Percentiles rank a stretch among this genome's conserved stretches.
phyloP scores from a whole-genome alignment of 2,329 filamentous ascomycete species.

The Pseudofabraea citricarpa region DNA sequence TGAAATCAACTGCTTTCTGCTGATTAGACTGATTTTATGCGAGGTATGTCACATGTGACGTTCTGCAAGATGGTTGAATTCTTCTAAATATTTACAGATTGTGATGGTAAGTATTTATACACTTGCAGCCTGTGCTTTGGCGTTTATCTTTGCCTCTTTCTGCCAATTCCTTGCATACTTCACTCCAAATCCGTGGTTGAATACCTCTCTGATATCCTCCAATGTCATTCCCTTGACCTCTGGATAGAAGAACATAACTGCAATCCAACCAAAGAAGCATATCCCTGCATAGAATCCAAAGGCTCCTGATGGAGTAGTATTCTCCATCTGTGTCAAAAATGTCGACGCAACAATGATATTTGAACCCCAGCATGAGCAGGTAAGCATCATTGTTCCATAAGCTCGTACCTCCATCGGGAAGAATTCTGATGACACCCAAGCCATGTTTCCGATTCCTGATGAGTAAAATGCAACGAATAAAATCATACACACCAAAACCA shows the following conservation, averaged over 20 bases:
- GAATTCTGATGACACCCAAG: conserved; percentile 32
- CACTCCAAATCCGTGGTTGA: conserved; percentile 42
- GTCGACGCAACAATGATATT: conserved; percentile 46
- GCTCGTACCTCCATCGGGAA: conserved; percentile 43
- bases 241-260: conserved; percentile 46
- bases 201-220: conserved; percentile 44
- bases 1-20: too few relatives aligned
- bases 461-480: conserved; percentile 32
- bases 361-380: conserved; percentile 39
- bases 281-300: conserved; percentile 49
- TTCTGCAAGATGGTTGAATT: too few relatives aligned
- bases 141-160: conserved; percentile 10
- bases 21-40: too few relatives aligned
- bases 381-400: conserved; percentile 42
- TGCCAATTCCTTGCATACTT: conserved; percentile 33
- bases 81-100: too few relatives aligned
- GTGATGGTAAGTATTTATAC: too few relatives aligned
- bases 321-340: conserved; percentile 44
- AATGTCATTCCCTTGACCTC: conserved; percentile 49
- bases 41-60: too few relatives aligned
- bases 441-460: conserved; percentile 37
- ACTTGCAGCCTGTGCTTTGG: too few relatives aligned
- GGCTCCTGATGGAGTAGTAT: conserved; percentile 41
- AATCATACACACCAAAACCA: neutral
- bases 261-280: conserved; percentile 40